Evolutionary conservation across 23 red algal genomes (phyloP).

Genomic region (Cyanidium caldarium): DNA sequence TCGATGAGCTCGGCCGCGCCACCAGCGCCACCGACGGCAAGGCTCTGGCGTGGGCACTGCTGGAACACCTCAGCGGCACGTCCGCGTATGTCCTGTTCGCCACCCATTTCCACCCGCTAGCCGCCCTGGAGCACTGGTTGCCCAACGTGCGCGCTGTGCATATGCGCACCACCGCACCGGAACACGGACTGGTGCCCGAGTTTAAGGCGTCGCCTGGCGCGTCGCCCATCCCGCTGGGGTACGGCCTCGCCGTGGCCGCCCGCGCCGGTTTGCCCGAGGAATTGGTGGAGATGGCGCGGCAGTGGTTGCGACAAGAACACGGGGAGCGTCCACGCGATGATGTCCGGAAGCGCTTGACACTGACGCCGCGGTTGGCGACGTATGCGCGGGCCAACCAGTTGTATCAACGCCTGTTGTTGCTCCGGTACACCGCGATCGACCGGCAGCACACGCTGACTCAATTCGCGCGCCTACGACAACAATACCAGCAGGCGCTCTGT

Average conservation of each 20-base stretch:
- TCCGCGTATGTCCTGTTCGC: not conserved
- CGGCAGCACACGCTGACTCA: too few relatives aligned
- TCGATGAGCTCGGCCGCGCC: conserved; percentile 69
- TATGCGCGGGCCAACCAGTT: not conserved
- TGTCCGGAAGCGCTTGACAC: too few relatives aligned
- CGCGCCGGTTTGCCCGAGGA: not conserved
- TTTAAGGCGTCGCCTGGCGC: too few relatives aligned
- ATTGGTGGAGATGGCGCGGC: not conserved
- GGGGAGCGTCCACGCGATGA: too few relatives aligned
- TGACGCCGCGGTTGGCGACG: too few relatives aligned
- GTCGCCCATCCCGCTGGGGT: too few relatives aligned
- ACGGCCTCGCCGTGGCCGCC: not conserved
- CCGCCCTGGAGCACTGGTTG: not conserved
- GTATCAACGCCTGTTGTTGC: not conserved
- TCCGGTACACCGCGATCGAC: too few relatives aligned
- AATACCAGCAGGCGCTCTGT: too few relatives aligned
- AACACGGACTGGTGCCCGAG: too few relatives aligned
- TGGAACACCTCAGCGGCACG: conserved; percentile 29
- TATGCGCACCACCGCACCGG: too few relatives aligned
- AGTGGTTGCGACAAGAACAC: too few relatives aligned
- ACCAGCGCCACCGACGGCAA: conserved; percentile 67
- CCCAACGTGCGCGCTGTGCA: not conserved
- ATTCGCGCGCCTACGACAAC: too few relatives aligned
- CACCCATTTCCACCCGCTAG: not conserved
- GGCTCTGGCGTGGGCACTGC: conserved; percentile 44